Evolutionary conservation across 768 basidiomycete species (phyloP).

Genomic region (Steccherinum ochraceum): DNA sequence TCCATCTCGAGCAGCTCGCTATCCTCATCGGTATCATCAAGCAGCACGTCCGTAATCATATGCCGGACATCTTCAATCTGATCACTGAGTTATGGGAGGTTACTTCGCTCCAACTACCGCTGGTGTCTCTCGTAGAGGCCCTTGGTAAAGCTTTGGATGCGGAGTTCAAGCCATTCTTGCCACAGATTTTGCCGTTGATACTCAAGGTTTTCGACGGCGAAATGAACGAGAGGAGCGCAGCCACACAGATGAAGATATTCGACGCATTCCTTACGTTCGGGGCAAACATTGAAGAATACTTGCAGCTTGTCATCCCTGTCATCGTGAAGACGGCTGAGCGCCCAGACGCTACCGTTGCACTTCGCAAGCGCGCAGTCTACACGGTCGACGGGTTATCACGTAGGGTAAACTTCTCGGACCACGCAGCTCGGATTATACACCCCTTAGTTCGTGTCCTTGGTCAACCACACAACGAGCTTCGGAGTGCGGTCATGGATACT

Average conservation of each 20-base stretch:
- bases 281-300: slow-evolving; percentile 93
- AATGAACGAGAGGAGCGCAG: slow-evolving; percentile 67
- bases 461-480: slow-evolving; percentile 67
- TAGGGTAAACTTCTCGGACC: slow-evolving; percentile 95
- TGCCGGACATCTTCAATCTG: slow-evolving; percentile 76
- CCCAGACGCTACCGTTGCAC: slow-evolving; percentile 57
- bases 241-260: slow-evolving; percentile 84
- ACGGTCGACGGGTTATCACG: slow-evolving; percentile 88
- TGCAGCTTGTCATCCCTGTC: slow-evolving; percentile 93
- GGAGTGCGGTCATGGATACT: slow-evolving; percentile 86
- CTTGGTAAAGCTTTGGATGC: slow-evolving; percentile 91
- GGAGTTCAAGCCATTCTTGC: slow-evolving; percentile 95
- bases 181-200: slow-evolving; percentile 81
- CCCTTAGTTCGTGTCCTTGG: slow-evolving; percentile 86
- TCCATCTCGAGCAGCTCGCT: slow-evolving; percentile 91
- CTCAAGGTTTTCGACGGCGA: slow-evolving; percentile 92
- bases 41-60: slow-evolving; percentile 92
- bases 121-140: slow-evolving; percentile 89
- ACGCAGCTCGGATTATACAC: slow-evolving; percentile 95
- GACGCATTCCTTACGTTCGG: slow-evolving; percentile 95
- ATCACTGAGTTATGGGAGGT: slow-evolving; percentile 92
- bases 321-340: slow-evolving; percentile 90
- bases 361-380: slow-evolving; percentile 86
- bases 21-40: slow-evolving; percentile 95
- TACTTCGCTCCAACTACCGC: slow-evolving; percentile 75